These are phyloP conservation scores for Durotheca rogersii DNA, from an alignment of 495 filamentous ascomycete genomes.

Conservation along the genomic window DNA sequence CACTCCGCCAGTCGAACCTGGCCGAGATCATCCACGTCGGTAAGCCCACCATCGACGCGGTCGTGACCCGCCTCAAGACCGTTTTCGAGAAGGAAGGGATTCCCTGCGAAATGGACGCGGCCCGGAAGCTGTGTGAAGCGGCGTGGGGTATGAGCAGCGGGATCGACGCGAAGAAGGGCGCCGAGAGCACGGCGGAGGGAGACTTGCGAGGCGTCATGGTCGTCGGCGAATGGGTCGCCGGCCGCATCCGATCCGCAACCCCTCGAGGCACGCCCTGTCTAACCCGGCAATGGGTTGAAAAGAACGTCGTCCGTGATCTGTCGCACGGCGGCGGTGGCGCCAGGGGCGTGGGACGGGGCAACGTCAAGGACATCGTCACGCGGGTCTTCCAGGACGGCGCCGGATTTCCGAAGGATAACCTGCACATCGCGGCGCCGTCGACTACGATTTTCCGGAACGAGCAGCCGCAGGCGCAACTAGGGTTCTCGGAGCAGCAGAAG, in stretches of 20 bases:
- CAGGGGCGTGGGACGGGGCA: conserved; percentile 75
- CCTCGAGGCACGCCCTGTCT: conserved; percentile 46
- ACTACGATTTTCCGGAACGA: conserved; percentile 42
- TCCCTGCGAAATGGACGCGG: conserved; percentile 79
- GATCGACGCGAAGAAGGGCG: conserved; percentile 55
- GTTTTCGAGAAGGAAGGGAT: conserved; percentile 88
- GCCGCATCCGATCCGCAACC: conserved; percentile 64
- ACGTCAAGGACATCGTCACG: conserved; percentile 77
- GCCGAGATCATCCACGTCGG: conserved; percentile 93
- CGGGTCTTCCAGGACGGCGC: conserved; percentile 85
- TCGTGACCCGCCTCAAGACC: conserved; percentile 75
- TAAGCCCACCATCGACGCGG: conserved; percentile 81
- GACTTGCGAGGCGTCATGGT: conserved; percentile 93
- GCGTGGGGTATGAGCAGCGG: conserved; percentile 81
- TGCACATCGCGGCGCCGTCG: conserved; percentile 21
- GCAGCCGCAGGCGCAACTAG: conserved; percentile 52
- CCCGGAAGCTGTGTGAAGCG: conserved; percentile 85
- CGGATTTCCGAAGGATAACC: conserved; percentile 67
- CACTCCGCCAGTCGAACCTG: conserved; percentile 72
- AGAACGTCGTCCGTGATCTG: conserved; percentile 68
- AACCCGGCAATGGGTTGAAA: conserved; percentile 82
- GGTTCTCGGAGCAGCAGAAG: conserved; percentile 75
- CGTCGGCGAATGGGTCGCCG: conserved; percentile 90
- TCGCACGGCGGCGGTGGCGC: conserved; percentile 74
- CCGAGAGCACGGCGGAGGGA: conserved; percentile 70